Conservation (phyloP, 345 rosid genomes). For the Excoecaria agallocha region DNA sequence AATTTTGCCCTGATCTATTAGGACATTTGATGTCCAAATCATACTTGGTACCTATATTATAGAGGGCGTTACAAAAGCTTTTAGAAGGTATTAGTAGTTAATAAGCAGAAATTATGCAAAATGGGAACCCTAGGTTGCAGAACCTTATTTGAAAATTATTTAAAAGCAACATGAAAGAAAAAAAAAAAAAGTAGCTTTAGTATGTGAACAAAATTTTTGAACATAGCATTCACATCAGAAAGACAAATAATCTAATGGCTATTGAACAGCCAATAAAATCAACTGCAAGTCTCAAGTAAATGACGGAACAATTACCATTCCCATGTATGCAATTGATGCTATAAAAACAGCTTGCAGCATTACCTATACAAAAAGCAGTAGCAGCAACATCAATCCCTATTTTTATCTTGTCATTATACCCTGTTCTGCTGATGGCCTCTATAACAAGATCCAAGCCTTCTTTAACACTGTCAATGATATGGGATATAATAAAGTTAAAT, state of each 20-base stretch:
- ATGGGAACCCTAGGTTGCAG: not conserved
- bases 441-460: slow-evolving; percentile 91
- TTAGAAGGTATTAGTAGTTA: not conserved
- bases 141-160: slow-evolving; percentile 4
- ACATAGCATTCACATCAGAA: not conserved
- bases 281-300: slow-evolving; percentile 3
- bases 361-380: slow-evolving; percentile 83
- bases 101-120: slow-evolving; percentile 2
- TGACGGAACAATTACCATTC: not conserved
- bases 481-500: slow-evolving; percentile 9
- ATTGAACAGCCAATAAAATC: not conserved
- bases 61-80: slow-evolving; percentile 3
- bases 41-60: slow-evolving; percentile 74
- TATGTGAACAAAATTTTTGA: not conserved
- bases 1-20: slow-evolving; percentile 73
- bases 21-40: slow-evolving; percentile 76
- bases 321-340: not conserved
- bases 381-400: slow-evolving; percentile 91
- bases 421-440: slow-evolving; percentile 91
- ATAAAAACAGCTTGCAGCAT: slow-evolving; percentile 22
- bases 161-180: not conserved
- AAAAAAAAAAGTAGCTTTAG: not conserved
- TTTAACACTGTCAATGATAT: slow-evolving; percentile 53
- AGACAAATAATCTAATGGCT: not conserved
- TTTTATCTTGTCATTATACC: slow-evolving; percentile 76